phyloP scores from a whole-genome alignment of 2,329 filamentous ascomycete species.

The Kalaharituber pfeilii region DNA sequence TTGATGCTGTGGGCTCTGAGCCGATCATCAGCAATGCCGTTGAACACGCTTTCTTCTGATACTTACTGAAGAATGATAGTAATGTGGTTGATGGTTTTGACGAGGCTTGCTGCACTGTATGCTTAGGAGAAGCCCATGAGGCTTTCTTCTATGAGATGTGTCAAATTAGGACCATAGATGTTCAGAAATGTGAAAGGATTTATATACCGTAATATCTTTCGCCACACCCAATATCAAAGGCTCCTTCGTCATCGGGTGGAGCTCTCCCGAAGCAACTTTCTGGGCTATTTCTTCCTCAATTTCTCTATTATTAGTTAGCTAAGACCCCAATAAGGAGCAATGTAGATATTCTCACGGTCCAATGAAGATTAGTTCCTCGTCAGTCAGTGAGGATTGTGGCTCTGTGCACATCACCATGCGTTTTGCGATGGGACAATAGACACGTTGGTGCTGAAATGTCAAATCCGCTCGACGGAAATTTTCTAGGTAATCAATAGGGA shows the following conservation, averaged over 20 bases:
- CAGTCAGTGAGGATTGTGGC: slow-evolving; percentile 39
- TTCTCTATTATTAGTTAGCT: slow-evolving; percentile 4
- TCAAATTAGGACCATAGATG: neutral
- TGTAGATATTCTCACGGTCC: slow-evolving; percentile 53
- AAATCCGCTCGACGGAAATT: slow-evolving; percentile 72
- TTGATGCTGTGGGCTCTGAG: neutral
- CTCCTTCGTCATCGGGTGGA: slow-evolving; percentile 74
- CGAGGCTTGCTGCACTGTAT: neutral
- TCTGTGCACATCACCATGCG: slow-evolving; percentile 59
- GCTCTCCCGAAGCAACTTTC: slow-evolving; percentile 60
- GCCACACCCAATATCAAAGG: slow-evolving; percentile 1
- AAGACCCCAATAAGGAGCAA: slow-evolving; percentile 34
- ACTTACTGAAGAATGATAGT: neutral
- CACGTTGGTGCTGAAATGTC: slow-evolving; percentile 87
- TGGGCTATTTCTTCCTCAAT: slow-evolving; percentile 42
- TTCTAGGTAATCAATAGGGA: slow-evolving; percentile 66
- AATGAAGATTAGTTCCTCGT: slow-evolving; percentile 63
- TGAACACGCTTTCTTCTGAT: neutral
- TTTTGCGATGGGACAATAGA: slow-evolving; percentile 62
- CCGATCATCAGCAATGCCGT: neutral
- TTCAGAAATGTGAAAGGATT: neutral
- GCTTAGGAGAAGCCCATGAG: neutral
- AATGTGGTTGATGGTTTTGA: neutral
- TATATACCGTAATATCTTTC: neutral
- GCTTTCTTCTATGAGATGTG: no score